phyloP scores from a whole-genome alignment of 192 early-diverging fungal species.

The Phycomyces blakesleeanus region DNA sequence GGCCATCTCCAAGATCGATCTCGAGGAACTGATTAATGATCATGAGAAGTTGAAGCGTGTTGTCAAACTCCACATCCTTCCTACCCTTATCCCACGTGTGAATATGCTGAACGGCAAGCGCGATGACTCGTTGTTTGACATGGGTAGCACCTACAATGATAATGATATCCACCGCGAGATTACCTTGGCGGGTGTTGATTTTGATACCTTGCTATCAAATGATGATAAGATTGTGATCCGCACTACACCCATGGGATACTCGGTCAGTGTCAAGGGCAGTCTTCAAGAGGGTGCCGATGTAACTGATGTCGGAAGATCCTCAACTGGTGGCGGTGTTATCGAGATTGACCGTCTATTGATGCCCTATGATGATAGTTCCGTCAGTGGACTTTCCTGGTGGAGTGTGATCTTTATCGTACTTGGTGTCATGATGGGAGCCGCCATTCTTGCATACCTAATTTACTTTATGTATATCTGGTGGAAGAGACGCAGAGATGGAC shows the following conservation, averaged over 20 bases:
- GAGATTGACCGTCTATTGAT: slow-evolving; percentile 24
- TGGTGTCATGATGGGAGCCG: slow-evolving; percentile 4
- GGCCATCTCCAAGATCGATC: slow-evolving; percentile 45
- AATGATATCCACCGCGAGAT: neutral
- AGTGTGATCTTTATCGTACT: slow-evolving; percentile 19
- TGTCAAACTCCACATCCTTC: slow-evolving; percentile 63
- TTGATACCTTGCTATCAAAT: slow-evolving; percentile 17
- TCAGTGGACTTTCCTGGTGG: slow-evolving; percentile 23
- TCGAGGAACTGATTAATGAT: slow-evolving; percentile 30
- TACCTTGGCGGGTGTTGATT: slow-evolving; percentile 14
- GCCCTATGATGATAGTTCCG: slow-evolving; percentile 10
- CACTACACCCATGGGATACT: slow-evolving; percentile 4
- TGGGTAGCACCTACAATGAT: neutral
- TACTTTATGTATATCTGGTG: slow-evolving; percentile 9
- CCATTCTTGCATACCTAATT: slow-evolving; percentile 1
- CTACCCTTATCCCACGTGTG: slow-evolving; percentile 23
- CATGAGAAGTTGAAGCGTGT: slow-evolving; percentile 44
- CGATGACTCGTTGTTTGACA: neutral
- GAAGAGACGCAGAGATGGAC: neutral
- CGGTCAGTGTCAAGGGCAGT: slow-evolving; percentile 20
- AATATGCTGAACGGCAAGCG: neutral
- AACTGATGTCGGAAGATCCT: slow-evolving; percentile 13
- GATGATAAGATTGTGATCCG: slow-evolving; percentile 17
- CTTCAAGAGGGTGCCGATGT: slow-evolving; percentile 18
- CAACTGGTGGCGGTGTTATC: slow-evolving; percentile 31